These are phyloP conservation scores for Vaucheria bursata DNA, from an alignment of 352 stramenopile genomes.

Conservation along the genomic window DNA sequence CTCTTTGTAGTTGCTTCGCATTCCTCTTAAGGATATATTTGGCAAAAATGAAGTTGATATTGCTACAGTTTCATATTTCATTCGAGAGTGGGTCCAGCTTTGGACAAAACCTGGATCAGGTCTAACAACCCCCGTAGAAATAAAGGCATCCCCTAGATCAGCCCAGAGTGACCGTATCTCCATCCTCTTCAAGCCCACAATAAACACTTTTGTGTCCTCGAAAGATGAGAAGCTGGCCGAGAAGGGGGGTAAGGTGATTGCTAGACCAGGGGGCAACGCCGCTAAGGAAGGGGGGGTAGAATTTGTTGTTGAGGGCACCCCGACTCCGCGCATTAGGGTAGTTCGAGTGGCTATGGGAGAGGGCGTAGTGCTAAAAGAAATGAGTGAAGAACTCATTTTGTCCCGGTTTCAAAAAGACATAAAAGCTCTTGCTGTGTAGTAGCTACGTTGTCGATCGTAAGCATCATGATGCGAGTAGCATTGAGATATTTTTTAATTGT, in stretches of 20 bases:
- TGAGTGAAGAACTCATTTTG: constrained; percentile 42
- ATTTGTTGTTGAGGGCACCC: constrained; percentile 21
- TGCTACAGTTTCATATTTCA: constrained; percentile 22
- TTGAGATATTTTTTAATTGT: no score
- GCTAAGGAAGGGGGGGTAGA: constrained; percentile 22
- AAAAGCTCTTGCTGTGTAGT: constrained; percentile 1
- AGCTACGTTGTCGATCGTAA: no score
- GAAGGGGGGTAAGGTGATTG: no score
- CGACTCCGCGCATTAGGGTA: constrained; percentile 38
- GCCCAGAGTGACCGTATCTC: neutral
- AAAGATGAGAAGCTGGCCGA: constrained; percentile 39
- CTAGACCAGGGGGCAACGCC: neutral
- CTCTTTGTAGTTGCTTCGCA: neutral
- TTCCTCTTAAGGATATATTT: constrained; percentile 18
- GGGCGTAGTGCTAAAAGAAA: constrained; percentile 39
- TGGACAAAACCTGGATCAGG: constrained; percentile 35
- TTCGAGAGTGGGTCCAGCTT: constrained; percentile 37
- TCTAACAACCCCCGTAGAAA: constrained; percentile 29
- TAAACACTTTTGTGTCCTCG: constrained; percentile 25
- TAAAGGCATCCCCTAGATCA: neutral
- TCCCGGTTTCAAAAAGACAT: constrained; percentile 34
- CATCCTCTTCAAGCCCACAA: constrained; percentile 31
- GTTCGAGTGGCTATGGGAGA: neutral
- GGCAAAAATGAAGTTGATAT: constrained; percentile 12
- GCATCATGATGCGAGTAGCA: no score